Evolutionary conservation across 768 basidiomycete genomes (phyloP).

Genomic region (Sarcodon aspratus): DNA sequence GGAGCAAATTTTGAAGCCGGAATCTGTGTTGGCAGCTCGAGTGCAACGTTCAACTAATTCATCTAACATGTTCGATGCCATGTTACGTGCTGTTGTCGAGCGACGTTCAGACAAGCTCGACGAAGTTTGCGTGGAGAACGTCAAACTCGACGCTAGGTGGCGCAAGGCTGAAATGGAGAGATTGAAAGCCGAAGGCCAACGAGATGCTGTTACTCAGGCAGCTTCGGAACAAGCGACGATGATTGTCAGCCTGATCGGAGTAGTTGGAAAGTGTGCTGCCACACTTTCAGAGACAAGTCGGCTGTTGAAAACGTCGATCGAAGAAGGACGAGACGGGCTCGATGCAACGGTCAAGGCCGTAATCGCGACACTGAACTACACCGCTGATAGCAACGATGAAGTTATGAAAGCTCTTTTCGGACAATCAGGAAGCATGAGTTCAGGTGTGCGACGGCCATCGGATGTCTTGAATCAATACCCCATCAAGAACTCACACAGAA

Average conservation of each 20-base stretch:
- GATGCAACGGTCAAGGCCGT: slow-evolving; percentile 33
- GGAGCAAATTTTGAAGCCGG: slow-evolving; percentile 49
- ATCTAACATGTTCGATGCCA: slow-evolving; percentile 74
- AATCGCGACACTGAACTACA: slow-evolving; percentile 34
- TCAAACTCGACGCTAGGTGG: slow-evolving; percentile 58
- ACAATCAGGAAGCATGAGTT: slow-evolving; percentile 38
- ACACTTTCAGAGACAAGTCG: slow-evolving; percentile 49
- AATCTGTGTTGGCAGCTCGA: slow-evolving; percentile 45
- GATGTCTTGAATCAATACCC: no score
- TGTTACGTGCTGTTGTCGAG: slow-evolving; percentile 73
- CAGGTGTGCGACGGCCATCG: not conserved
- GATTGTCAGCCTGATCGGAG: slow-evolving; percentile 62
- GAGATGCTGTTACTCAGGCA: slow-evolving; percentile 50
- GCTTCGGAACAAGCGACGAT: slow-evolving; percentile 55
- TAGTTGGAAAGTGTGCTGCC: slow-evolving; percentile 71
- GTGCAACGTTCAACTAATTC: slow-evolving; percentile 66
- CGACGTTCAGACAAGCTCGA: slow-evolving; percentile 72
- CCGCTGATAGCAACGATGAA: slow-evolving; percentile 61
- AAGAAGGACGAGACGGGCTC: slow-evolving; percentile 25
- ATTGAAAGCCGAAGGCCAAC: slow-evolving; percentile 52
- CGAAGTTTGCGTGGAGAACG: slow-evolving; percentile 52
- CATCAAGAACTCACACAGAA: not conserved
- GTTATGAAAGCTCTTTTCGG: slow-evolving; percentile 58
- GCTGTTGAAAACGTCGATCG: slow-evolving; percentile 28
- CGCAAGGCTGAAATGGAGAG: slow-evolving; percentile 64